Evolutionary conservation across 2,329 filamentous ascomycete species (phyloP).

Genomic region (Fonsecaea multimorphosa): DNA sequence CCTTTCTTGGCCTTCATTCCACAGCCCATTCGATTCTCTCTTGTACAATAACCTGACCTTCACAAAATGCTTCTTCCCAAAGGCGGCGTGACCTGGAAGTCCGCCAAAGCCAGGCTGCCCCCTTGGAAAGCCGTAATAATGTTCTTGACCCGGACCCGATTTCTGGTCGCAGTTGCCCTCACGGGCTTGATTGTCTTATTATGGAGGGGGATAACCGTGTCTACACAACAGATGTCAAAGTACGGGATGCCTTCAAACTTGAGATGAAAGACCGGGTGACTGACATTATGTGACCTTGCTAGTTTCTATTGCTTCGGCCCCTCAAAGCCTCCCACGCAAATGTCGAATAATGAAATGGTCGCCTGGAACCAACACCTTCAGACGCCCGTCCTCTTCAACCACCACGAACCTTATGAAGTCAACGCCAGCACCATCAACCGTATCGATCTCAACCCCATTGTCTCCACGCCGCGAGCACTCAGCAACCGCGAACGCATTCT

Average conservation of each 20-base stretch:
- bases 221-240: slow-evolving; percentile 89
- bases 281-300: slow-evolving; percentile 31
- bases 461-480: slow-evolving; percentile 78
- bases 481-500: slow-evolving; percentile 85
- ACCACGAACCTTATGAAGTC: slow-evolving; percentile 84
- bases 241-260: slow-evolving; percentile 52
- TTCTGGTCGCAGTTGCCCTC: slow-evolving; percentile 75
- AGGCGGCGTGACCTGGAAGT: slow-evolving; percentile 90
- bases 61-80: slow-evolving; percentile 84
- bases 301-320: slow-evolving; percentile 99
- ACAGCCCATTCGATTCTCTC: neutral
- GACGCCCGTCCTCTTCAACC: slow-evolving; percentile 95
- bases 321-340: slow-evolving; percentile 92
- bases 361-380: slow-evolving; percentile 87
- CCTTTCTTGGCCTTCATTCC: slow-evolving; percentile 6
- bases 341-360: slow-evolving; percentile 88
- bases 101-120: slow-evolving; percentile 78
- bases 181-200: slow-evolving; percentile 75
- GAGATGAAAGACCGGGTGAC: slow-evolving; percentile 12
- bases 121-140: slow-evolving; percentile 74
- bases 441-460: slow-evolving; percentile 83
- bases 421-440: slow-evolving; percentile 79
- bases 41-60: slow-evolving; percentile 2
- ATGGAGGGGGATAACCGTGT: slow-evolving; percentile 84
- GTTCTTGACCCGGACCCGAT: slow-evolving; percentile 76